Evolutionary conservation across 179 eudicot genomes (phyloP).

Genomic region (Vitellaria paradoxa): DNA sequence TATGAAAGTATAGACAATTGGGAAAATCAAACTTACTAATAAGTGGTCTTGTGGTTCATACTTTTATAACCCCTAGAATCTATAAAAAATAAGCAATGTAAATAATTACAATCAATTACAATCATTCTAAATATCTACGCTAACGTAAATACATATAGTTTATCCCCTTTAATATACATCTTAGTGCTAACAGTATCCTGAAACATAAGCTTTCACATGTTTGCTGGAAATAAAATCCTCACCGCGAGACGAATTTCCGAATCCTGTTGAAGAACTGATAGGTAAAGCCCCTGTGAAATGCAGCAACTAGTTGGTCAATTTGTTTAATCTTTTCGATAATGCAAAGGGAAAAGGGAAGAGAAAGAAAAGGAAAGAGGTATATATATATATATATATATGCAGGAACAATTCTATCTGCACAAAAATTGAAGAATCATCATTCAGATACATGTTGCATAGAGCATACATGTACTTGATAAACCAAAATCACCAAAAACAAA

Average conservation of each 20-base stretch:
- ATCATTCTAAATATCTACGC: too few relatives aligned
- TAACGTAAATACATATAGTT: too few relatives aligned
- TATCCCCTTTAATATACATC: too few relatives aligned
- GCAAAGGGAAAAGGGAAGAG: background rate
- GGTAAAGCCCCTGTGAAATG: slow-evolving; percentile 65
- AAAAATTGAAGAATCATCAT: background rate
- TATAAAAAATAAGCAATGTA: too few relatives aligned
- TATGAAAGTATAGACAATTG: too few relatives aligned
- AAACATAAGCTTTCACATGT: background rate
- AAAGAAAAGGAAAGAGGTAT: background rate
- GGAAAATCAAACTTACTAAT: too few relatives aligned
- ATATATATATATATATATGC: background rate
- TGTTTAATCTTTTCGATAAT: background rate
- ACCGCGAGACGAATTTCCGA: slow-evolving; percentile 81
- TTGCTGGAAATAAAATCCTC: slow-evolving; percentile 25
- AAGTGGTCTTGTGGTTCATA: too few relatives aligned
- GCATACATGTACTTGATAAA: background rate
- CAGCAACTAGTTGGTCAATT: slow-evolving; percentile 16
- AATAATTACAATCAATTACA: too few relatives aligned
- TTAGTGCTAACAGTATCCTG: background rate
- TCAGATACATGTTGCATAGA: background rate
- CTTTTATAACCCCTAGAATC: too few relatives aligned
- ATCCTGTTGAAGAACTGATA: slow-evolving; percentile 80
- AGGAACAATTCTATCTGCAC: background rate
- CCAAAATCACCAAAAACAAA: too few relatives aligned